phyloP scores from a whole-genome alignment of 495 filamentous ascomycete species.

The Hyaloscypha bicolor region DNA sequence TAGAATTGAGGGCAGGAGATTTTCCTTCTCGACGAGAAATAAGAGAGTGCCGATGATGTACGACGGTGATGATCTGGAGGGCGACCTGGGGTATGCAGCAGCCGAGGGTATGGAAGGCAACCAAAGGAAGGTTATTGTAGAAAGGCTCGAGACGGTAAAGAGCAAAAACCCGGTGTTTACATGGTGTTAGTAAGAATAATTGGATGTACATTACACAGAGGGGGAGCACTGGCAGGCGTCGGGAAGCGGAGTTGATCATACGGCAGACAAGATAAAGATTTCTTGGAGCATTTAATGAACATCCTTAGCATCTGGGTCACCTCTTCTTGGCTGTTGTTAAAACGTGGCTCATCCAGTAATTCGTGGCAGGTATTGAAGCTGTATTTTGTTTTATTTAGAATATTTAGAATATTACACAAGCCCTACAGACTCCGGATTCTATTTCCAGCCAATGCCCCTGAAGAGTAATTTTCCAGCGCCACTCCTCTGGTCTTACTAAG shows the following conservation, averaged over 20 bases:
- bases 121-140: constrained; percentile 91
- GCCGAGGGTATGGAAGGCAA: constrained; percentile 91
- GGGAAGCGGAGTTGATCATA: background rate
- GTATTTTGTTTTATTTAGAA: background rate
- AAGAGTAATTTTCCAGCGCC: background rate
- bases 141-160: constrained; percentile 93
- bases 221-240: background rate
- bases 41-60: constrained; percentile 30
- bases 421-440: background rate
- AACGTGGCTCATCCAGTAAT: background rate
- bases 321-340: background rate
- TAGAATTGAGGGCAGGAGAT: constrained; percentile 26
- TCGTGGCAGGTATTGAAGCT: background rate
- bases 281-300: background rate
- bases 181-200: constrained; percentile 70
- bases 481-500: background rate
- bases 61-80: constrained; percentile 79
- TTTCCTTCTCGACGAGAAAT: constrained; percentile 29
- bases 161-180: constrained; percentile 94
- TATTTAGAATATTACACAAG: background rate
- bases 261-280: background rate
- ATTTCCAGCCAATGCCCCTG: background rate
- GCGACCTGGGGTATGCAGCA: constrained; percentile 91
- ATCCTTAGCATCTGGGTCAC: too few species aligned
- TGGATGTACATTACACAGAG: background rate